Evolutionary conservation across 164 flowering plant species (phyloP), one percentile per base, ranked within the genome.

Genomic region (Stephania yunnanensis): DNA sequence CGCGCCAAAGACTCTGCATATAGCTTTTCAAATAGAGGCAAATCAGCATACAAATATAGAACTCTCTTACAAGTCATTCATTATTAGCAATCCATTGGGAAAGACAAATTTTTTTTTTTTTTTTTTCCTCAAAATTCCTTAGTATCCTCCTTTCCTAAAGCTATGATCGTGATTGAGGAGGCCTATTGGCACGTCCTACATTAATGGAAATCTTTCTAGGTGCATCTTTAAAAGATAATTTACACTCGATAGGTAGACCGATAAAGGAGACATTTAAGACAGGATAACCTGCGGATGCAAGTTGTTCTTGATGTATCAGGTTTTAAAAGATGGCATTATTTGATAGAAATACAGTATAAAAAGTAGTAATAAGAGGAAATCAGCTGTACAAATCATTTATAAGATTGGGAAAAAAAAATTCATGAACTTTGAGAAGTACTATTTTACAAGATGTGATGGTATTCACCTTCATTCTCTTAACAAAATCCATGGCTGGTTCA

Each of bases 1-100:
- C 97, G 95, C 53, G 97, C 95, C 80, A 95, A 83, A 29, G 98
- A 93, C 80, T 93, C 97, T 70, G 97, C 94, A 85, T 95, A 95
- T 46, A 92, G 88, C 98, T 95, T 73, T 52, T 68, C 52, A 75
- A 78, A 46, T 78, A 50, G 76, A 50, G 70, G 10, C 45, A 61
- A 73, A 22, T 22, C 7, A 70, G 52, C 70, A 31, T 68, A 22
- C 31, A 64, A 13, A 20, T 36, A 61, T 65, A 45, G 58, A 61
- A 20, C 29, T 15, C 70, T 17, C 9, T 42, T 10, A n/a, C 13
- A 12, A 46, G 53, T 19, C 42, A 36, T 36, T 36, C 42, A 36
- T 36, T 4, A 36, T 36, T 36, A 36, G 42, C 42, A 36, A n/a
- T 61, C 64, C 66, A 61, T 61, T 61, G 6, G 66, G 6, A 25